phyloP scores from a whole-genome alignment of 352 stramenopile species.

The Achlya hypogyna region DNA sequence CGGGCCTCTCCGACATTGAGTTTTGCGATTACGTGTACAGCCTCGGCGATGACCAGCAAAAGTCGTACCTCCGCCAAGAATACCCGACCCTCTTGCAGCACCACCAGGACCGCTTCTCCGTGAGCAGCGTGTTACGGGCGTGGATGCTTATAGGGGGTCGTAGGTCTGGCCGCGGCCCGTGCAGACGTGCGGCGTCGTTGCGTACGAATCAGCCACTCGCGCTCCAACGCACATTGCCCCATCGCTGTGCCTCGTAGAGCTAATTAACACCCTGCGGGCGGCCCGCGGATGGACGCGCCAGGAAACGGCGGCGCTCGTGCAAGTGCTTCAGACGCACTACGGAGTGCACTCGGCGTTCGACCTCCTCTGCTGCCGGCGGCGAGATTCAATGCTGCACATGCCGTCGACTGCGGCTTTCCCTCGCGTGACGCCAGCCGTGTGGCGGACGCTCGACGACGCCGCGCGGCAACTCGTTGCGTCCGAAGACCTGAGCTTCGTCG shows the following conservation, averaged over 20 bases:
- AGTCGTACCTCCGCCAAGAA: slow-evolving; percentile 17
- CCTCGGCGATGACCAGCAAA: slow-evolving; percentile 5
- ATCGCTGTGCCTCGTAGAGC: background rate
- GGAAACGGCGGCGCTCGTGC: background rate
- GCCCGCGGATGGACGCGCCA: slow-evolving; percentile 7
- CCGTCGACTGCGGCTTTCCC: background rate
- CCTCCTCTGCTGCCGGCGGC: background rate
- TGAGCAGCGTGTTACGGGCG: background rate
- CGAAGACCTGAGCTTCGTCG: slow-evolving; percentile 2
- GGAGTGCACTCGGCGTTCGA: slow-evolving; percentile 1
- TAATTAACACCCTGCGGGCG: background rate
- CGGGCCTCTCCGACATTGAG: background rate
- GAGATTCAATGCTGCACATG: background rate
- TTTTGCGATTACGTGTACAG: slow-evolving; percentile 16
- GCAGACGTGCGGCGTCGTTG: background rate
- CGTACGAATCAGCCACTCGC: background rate
- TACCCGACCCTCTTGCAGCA: slow-evolving; percentile 11
- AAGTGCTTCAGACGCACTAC: background rate
- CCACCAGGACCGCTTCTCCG: background rate
- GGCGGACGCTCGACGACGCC: background rate
- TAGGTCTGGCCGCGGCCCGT: slow-evolving; percentile 8
- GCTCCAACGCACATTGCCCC: background rate
- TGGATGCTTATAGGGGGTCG: background rate
- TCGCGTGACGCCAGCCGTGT: slow-evolving; percentile 6
- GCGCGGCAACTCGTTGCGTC: background rate